Evolutionary conservation across 2,329 filamentous ascomycete species (phyloP).

Genomic region (Colletotrichum truncatum): DNA sequence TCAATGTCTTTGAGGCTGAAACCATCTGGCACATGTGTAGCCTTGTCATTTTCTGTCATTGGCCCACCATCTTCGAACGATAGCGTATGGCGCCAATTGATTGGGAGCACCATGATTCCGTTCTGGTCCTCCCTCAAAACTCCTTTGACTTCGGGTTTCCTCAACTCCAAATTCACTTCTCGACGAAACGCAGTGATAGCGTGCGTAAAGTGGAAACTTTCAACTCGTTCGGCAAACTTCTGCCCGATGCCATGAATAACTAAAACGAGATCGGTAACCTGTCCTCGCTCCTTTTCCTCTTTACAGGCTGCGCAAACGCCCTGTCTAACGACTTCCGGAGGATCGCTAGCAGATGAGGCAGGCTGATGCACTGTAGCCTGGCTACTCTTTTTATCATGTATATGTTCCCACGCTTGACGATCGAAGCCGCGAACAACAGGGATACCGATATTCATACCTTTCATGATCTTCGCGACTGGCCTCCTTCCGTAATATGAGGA

Average conservation of each 20-base stretch:
- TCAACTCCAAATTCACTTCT: constrained; percentile 85
- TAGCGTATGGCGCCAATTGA: constrained; percentile 93
- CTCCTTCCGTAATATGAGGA: constrained; percentile 85
- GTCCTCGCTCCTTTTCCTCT: constrained; percentile 69
- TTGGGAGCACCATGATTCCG: constrained; percentile 90
- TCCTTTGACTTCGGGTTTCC: constrained; percentile 76
- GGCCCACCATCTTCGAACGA: constrained; percentile 84
- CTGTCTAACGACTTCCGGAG: constrained; percentile 27
- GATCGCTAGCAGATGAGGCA: constrained; percentile 25
- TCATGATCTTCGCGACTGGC: constrained; percentile 85
- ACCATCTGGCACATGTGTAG: constrained; percentile 65
- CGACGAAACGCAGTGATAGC: constrained; percentile 91
- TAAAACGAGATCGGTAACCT: constrained; percentile 87
- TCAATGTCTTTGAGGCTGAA: constrained; percentile 87
- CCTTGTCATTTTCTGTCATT: constrained; percentile 62
- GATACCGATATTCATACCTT: constrained; percentile 83
- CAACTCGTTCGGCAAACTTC: constrained; percentile 92
- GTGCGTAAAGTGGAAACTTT: constrained; percentile 97
- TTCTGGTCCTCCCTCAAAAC: constrained; percentile 81
- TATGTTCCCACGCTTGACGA: constrained; percentile 76
- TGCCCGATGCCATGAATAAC: constrained; percentile 97
- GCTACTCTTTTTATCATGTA: constrained; percentile 63
- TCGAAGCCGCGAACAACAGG: constrained; percentile 92
- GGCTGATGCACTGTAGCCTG: constrained; percentile 39
- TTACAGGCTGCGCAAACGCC: constrained; percentile 66